Evolutionary conservation across 805 yeast genomes (phyloP), one percentile per base, ranked within the genome.

Genomic region (Scheffersomyces coipomensis): DNA sequence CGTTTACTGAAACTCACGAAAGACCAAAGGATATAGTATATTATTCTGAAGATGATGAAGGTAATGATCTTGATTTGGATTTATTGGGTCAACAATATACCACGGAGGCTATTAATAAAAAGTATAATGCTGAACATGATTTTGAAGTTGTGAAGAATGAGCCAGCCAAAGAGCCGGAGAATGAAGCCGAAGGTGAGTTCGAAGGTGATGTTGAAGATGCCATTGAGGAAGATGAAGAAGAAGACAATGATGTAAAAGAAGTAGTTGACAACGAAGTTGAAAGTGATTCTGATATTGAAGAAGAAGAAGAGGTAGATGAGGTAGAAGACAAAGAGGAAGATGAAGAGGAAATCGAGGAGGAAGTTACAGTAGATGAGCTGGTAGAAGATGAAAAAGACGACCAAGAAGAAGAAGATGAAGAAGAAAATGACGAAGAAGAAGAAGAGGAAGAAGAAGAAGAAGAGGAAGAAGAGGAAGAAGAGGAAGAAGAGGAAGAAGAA

Each of bases 1-100:
- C 52, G 23, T 61, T 51, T 40, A 58, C 48, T 32, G 39, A 47
- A 10, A 29, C 45, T 3, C 49, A 45, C 7, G 57, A 53, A 30
- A 50, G 49, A 31, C 63, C 67, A 3, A 37, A 44, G 6, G 63
- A 53, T 19, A 64, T 60, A 35, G 53, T 53, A 3, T 61, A 66
- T 40, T 67, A 56, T 35, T 64, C 60, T 33, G 74, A 68, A 46
- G 58, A 58, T 40, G 73, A 67, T 42, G 69, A 63, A 40, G 73
- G 71, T 1, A 66, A 68, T 41, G 72, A 66, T 16, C 34, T 66
- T 30, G 73, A 66, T 33, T 43, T 64, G 34, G 69, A 61, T 34
- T 44, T 29, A 2, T 49, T 60, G 29, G 57, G 56, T 8, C 40
- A 47, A 16, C 47, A 48, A 22, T 46, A 52, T 13, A 45, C 64